A percentile compares a stretch with the other conserved stretches of the same genome.
Evolutionary conservation across 306 rosid genomes (phyloP).

Genomic region (Vigna reflexopilosa): DNA sequence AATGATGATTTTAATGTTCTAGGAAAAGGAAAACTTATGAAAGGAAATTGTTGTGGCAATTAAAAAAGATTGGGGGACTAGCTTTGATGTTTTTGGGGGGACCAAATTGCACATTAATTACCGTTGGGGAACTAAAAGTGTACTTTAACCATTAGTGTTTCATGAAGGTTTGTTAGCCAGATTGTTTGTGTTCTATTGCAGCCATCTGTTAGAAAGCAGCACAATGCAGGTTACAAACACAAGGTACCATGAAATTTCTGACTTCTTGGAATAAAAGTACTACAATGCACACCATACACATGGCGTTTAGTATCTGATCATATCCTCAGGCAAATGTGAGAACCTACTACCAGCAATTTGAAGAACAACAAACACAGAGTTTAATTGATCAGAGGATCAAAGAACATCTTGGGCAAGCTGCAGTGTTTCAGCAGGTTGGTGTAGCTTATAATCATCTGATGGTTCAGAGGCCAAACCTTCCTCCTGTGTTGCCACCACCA

Average conservation of each 20-base stretch:
- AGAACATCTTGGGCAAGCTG: conserved; percentile 95
- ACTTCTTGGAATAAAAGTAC: neutral
- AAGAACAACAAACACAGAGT: conserved; percentile 96
- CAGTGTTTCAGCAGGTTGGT: conserved; percentile 90
- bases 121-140: neutral
- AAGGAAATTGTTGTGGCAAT: neutral
- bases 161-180: conserved; percentile 24
- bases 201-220: conserved; percentile 99
- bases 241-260: conserved; percentile 61
- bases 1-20: neutral
- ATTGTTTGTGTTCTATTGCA: conserved; percentile 45
- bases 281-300: neutral
- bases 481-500: conserved; percentile 80
- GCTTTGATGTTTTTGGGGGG: neutral
- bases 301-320: conserved; percentile 13
- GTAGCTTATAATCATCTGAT: conserved; percentile 82
- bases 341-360: conserved; percentile 88
- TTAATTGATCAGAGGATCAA: conserved; percentile 95
- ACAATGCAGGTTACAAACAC: conserved; percentile 97
- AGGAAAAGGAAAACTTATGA: neutral
- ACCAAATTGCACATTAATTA: neutral
- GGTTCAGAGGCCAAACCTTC: conserved; percentile 77
- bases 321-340: conserved; percentile 82
- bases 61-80: neutral
- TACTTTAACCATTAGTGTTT: neutral